Percentiles rank a stretch among this genome's conserved stretches.
phyloP scores from a whole-genome alignment of 345 rosid species.

The Kandelia obovata region DNA sequence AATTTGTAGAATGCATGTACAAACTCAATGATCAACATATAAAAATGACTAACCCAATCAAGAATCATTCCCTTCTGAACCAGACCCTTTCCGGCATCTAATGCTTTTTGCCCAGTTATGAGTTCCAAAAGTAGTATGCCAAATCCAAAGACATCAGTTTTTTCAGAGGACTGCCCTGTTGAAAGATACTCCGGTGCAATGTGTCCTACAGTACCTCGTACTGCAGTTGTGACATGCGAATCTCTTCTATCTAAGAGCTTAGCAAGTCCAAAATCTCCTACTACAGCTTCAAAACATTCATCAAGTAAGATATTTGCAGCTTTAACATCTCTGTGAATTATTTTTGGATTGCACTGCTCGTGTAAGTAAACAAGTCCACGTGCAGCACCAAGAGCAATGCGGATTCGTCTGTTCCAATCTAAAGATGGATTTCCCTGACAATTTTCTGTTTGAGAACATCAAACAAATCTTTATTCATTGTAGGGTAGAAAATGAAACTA shows the following conservation, averaged over 20 bases:
- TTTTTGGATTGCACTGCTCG: conserved; percentile 93
- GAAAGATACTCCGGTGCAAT: conserved; percentile 97
- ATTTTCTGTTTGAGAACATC: conserved; percentile 35
- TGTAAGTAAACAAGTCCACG: conserved; percentile 91
- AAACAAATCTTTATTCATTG: not conserved
- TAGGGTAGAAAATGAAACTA: not conserved
- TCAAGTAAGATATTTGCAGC: conserved; percentile 93
- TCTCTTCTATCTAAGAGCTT: conserved; percentile 79
- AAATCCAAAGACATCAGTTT: conserved; percentile 91
- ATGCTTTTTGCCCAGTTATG: conserved; percentile 84
- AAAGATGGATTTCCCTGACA: conserved; percentile 60
- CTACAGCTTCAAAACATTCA: conserved; percentile 88
- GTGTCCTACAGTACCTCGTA: conserved; percentile 92
- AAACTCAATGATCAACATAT: not conserved
- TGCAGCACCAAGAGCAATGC: conserved; percentile 74
- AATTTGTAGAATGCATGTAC: not conserved
- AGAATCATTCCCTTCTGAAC: conserved; percentile 88
- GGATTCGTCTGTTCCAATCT: conserved; percentile 78
- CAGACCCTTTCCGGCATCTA: conserved; percentile 81
- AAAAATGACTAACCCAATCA: conserved; percentile 56
- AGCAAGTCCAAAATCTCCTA: conserved; percentile 93
- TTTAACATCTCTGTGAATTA: conserved; percentile 92
- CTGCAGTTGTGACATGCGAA: conserved; percentile 92
- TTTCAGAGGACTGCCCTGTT: conserved; percentile 94
- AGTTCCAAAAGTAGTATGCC: conserved; percentile 93